phyloP scores from a whole-genome alignment of 441 rosid species.

The Brassica balearica region DNA sequence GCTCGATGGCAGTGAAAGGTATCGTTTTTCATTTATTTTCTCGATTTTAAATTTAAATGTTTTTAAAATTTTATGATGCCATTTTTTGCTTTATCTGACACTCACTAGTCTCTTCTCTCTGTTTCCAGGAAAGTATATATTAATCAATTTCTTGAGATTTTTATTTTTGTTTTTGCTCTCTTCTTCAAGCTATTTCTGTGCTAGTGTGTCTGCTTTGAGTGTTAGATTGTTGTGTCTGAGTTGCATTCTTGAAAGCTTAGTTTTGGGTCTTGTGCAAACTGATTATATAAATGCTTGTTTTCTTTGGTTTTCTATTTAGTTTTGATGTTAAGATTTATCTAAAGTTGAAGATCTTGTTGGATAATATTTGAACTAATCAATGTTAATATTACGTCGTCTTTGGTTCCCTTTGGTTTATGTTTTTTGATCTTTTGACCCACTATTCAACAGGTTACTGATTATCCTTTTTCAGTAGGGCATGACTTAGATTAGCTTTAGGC shows the following conservation, averaged over 20 bases:
- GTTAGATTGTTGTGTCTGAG: constrained; percentile 1
- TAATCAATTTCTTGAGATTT: no score
- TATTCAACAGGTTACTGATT: constrained; percentile 6
- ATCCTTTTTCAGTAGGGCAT: constrained; percentile 20
- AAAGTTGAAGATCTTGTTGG: constrained; percentile 12
- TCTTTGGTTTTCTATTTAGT: not conserved
- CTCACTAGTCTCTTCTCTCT: constrained; percentile 41
- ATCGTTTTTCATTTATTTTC: constrained; percentile 29
- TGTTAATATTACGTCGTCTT: not conserved
- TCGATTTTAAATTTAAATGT: constrained; percentile 31
- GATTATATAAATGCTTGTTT: not conserved
- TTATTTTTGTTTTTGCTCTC: no score
- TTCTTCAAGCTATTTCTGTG: no score
- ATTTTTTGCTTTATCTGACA: constrained; percentile 47
- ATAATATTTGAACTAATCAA: not conserved
- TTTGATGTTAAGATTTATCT: not conserved
- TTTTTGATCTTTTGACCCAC: not conserved
- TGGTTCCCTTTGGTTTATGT: not conserved
- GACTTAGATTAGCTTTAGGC: constrained; percentile 5
- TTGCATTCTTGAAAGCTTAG: not conserved
- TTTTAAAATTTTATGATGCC: constrained; percentile 35
- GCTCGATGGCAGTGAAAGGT: constrained; percentile 71
- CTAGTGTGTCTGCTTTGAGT: constrained; percentile 21
- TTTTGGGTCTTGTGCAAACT: not conserved
- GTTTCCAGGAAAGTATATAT: constrained; percentile 28